Conservation (phyloP, 345 rosid genomes). For the Gossypium bickii region DNA sequence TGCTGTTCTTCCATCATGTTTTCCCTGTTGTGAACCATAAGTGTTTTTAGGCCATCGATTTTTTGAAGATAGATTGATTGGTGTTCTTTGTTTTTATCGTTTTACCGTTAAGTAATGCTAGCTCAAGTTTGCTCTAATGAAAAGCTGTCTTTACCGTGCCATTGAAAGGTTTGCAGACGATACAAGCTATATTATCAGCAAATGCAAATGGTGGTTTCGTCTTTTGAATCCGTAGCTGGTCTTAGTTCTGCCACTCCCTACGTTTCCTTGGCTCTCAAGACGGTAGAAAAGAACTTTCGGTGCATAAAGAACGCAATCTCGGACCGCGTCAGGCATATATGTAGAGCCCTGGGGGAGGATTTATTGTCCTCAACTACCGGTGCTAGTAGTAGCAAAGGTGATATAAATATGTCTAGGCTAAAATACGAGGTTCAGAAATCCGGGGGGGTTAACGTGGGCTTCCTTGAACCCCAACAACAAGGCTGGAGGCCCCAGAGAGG, state of each 20-base stretch:
- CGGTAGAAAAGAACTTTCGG: constrained; percentile 42
- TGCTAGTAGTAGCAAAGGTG: constrained; percentile 27
- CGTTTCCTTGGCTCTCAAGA: constrained; percentile 40
- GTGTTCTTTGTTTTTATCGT: background rate
- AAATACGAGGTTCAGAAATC: constrained; percentile 28
- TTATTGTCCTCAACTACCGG: constrained; percentile 20
- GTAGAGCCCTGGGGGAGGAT: constrained; percentile 37
- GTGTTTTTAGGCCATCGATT: background rate
- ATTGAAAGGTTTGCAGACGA: constrained; percentile 44
- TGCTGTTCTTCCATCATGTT: constrained; percentile 1
- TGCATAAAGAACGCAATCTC: constrained; percentile 38
- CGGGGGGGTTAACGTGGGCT: constrained; percentile 32
- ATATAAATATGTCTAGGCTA: constrained; percentile 19
- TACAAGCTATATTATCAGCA: constrained; percentile 59
- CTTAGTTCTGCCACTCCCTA: constrained; percentile 53
- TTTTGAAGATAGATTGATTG: background rate
- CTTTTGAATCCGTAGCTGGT: constrained; percentile 59
- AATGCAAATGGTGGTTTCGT: constrained; percentile 63
- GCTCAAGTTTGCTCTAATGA: background rate
- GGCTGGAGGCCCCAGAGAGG: constrained; percentile 69
- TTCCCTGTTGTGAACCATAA: background rate
- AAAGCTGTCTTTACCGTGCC: background rate
- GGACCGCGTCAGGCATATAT: constrained; percentile 38
- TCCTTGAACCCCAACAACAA: constrained; percentile 47
- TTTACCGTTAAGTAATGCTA: background rate